These are phyloP conservation scores for Hypoxylon sp. DNA, from an alignment of 2,329 filamentous ascomycete genomes.

Conservation along the genomic window DNA sequence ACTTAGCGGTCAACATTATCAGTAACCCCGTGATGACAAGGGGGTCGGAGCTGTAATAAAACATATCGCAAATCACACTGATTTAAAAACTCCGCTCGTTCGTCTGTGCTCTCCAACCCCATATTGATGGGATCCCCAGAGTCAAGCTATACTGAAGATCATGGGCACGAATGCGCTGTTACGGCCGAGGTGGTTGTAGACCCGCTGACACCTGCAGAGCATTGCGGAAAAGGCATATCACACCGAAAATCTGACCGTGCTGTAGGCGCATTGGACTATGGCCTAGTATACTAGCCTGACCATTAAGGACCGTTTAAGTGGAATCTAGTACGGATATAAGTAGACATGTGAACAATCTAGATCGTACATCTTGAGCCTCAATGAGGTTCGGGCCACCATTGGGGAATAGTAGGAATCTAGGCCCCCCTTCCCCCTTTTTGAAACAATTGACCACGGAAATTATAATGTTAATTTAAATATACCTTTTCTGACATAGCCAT, in stretches of 20 bases:
- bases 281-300: conserved; percentile 2
- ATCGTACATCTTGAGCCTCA: conserved; percentile 5
- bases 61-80: neutral
- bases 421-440: neutral
- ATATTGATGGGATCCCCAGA: neutral
- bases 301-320: neutral
- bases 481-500: neutral
- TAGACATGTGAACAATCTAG: neutral
- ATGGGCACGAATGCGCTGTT: conserved; percentile 29
- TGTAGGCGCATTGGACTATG: conserved; percentile 1
- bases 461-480: neutral
- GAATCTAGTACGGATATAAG: conserved; percentile 5
- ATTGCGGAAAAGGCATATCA: conserved; percentile 40
- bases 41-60: conserved; percentile 2
- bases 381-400: neutral
- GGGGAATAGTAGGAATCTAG: neutral
- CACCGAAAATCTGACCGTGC: conserved; percentile 25
- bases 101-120: conserved; percentile 2
- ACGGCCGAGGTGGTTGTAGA: conserved; percentile 40
- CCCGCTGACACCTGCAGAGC: conserved; percentile 45
- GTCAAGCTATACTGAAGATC: conserved; percentile 1
- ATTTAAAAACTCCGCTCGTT: neutral
- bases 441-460: neutral
- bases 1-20: conserved; percentile 4
- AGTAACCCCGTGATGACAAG: conserved; percentile 1